phyloP scores from a whole-genome alignment of 495 filamentous ascomycete genomes.

The Aspergillus wentii region DNA sequence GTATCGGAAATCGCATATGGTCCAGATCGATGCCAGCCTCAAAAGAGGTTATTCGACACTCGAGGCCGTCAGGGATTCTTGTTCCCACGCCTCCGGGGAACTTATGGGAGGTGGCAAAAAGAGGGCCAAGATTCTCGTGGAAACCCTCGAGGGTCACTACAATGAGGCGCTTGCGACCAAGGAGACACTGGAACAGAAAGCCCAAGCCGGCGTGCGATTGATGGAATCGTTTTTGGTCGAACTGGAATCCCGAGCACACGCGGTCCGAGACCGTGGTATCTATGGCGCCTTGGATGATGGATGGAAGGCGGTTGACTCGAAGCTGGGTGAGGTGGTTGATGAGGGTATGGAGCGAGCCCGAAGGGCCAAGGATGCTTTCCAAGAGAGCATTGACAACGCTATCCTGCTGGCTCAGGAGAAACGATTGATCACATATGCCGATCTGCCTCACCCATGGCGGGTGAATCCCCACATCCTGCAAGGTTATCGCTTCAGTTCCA shows the following conservation, averaged over 20 bases:
- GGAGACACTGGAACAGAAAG: slow-evolving; percentile 86
- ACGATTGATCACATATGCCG: slow-evolving; percentile 81
- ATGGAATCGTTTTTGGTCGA: slow-evolving; percentile 81
- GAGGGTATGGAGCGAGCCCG: slow-evolving; percentile 77
- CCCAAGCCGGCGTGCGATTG: slow-evolving; percentile 76
- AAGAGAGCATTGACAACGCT: slow-evolving; percentile 75
- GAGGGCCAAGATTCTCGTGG: slow-evolving; percentile 82
- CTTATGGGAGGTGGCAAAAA: slow-evolving; percentile 82
- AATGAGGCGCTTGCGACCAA: slow-evolving; percentile 81
- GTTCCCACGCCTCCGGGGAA: slow-evolving; percentile 85
- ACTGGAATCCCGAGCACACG: slow-evolving; percentile 75
- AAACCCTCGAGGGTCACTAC: slow-evolving; percentile 88
- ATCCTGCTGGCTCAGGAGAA: slow-evolving; percentile 73
- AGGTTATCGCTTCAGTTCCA: slow-evolving; percentile 90
- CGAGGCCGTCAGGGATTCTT: slow-evolving; percentile 81
- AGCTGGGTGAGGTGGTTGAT: slow-evolving; percentile 74
- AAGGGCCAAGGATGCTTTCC: slow-evolving; percentile 68
- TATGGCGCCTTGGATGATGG: slow-evolving; percentile 63
- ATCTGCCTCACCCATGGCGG: slow-evolving; percentile 87
- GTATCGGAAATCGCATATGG: slow-evolving; percentile 76
- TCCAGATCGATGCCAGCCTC: slow-evolving; percentile 77
- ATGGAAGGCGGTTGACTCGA: slow-evolving; percentile 67
- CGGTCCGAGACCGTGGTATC: slow-evolving; percentile 57
- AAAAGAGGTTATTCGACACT: slow-evolving; percentile 77
- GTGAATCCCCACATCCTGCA: slow-evolving; percentile 88